Percentiles rank a stretch among this genome's conserved stretches.
Conservation (phyloP, 371 early-diverging fungal species). For the Mucor sp. region DNA sequence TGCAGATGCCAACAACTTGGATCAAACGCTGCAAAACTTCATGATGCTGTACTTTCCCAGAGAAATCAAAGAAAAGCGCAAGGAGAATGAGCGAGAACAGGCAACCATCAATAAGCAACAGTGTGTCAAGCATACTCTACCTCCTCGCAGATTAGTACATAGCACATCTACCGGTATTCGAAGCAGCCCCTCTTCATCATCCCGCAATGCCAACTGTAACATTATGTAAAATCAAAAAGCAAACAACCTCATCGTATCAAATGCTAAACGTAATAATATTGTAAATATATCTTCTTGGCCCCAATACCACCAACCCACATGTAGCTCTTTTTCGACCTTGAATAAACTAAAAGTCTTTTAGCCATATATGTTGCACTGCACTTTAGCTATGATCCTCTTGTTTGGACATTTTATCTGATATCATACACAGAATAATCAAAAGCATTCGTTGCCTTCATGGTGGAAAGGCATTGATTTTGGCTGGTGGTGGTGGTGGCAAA, state of each 20-base stretch:
- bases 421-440: too few relatives aligned
- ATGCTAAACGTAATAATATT: background rate
- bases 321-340: background rate
- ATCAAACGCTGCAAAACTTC: constrained; percentile 62
- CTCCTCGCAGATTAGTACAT: constrained; percentile 1
- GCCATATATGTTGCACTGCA: too few relatives aligned
- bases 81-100: constrained; percentile 64
- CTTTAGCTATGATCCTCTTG: too few relatives aligned
- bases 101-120: constrained; percentile 49
- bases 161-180: background rate
- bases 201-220: constrained; percentile 6
- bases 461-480: too few relatives aligned
- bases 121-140: background rate
- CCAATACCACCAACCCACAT: background rate
- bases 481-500: too few relatives aligned
- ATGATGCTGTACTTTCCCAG: constrained; percentile 72
- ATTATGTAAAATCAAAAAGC: constrained; percentile 10
- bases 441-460: too few relatives aligned
- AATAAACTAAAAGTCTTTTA: background rate
- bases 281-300: background rate
- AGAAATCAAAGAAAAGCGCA: constrained; percentile 70
- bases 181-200: background rate
- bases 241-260: background rate
- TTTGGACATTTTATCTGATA: too few relatives aligned
- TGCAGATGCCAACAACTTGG: constrained; percentile 64